Percentiles rank a stretch among this genome's conserved stretches.
These are phyloP conservation scores for Isochrysis galbana DNA, from an alignment of 78 protist genomes.

Conservation along the genomic window DNA sequence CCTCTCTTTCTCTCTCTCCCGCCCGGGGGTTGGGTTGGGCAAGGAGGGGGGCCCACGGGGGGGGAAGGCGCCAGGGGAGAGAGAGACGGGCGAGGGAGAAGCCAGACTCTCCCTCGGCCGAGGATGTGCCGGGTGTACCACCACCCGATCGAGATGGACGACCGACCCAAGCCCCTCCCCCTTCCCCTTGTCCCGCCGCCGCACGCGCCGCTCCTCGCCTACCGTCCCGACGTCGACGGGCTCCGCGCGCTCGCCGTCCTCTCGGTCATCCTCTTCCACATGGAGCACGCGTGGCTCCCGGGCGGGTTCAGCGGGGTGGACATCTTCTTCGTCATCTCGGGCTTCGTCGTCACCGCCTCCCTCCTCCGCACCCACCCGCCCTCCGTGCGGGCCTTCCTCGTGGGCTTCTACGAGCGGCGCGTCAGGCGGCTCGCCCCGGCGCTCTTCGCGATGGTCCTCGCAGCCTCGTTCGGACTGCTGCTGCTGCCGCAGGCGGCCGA, in stretches of 20 bases:
- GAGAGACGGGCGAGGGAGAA: too few relatives aligned
- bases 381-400: background rate
- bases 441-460: background rate
- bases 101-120: too few relatives aligned
- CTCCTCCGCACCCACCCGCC: background rate
- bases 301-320: background rate
- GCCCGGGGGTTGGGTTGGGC: too few relatives aligned
- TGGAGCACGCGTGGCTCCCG: background rate
- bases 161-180: too few relatives aligned
- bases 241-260: background rate
- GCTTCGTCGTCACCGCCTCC: background rate
- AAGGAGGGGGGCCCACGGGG: too few relatives aligned
- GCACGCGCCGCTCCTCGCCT: too few relatives aligned
- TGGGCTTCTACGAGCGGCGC: background rate
- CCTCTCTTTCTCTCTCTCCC: too few relatives aligned
- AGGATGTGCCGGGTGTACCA: too few relatives aligned
- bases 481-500: background rate
- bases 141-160: too few relatives aligned
- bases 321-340: slow-evolving; percentile 8
- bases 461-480: background rate
- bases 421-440: background rate
- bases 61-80: too few relatives aligned
- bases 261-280: background rate
- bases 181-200: too few relatives aligned
- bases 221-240: background rate